These are phyloP conservation scores for Fusarium compactum DNA, from an alignment of 2,329 filamentous ascomycete species.

Conservation along the genomic window DNA sequence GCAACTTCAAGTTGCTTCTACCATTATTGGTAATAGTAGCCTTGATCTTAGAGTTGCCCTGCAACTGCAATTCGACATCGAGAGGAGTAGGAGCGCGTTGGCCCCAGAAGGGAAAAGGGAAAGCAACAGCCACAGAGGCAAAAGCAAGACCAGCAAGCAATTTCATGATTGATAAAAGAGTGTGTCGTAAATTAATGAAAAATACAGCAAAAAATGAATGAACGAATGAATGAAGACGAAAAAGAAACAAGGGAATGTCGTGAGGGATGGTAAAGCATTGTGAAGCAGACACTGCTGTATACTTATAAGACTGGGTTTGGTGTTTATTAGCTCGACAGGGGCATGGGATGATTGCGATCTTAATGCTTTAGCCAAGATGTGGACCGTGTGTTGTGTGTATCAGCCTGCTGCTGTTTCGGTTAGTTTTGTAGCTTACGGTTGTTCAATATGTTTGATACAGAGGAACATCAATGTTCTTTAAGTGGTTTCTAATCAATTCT, in stretches of 20 bases:
- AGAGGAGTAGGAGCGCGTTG: constrained; percentile 56
- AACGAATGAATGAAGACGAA: constrained; percentile 14
- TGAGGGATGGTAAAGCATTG: not conserved
- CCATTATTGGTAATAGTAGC: constrained; percentile 67
- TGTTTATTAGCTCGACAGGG: not conserved
- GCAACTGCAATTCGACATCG: constrained; percentile 60
- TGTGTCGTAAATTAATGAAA: constrained; percentile 18
- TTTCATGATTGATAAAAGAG: constrained; percentile 41
- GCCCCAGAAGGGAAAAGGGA: constrained; percentile 31
- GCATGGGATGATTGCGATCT: constrained; percentile 21
- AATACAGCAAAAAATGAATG: constrained; percentile 1
- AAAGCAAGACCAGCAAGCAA: constrained; percentile 46
- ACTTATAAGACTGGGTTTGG: constrained; percentile 31
- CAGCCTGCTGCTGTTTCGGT: constrained; percentile 23
- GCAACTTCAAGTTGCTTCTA: constrained; percentile 60
- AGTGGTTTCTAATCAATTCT: not conserved
- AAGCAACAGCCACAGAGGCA: constrained; percentile 44
- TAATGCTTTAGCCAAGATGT: constrained; percentile 4
- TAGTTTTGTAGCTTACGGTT: not conserved
- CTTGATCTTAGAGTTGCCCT: constrained; percentile 66
- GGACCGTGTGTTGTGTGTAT: constrained; percentile 4
- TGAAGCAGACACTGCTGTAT: constrained; percentile 12
- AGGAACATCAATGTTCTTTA: not conserved
- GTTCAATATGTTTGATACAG: constrained; percentile 28
- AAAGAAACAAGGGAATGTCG: constrained; percentile 15